These are phyloP conservation scores for Fraxinus anomala DNA, from an alignment of 257 asterid genomes.

Conservation along the genomic window DNA sequence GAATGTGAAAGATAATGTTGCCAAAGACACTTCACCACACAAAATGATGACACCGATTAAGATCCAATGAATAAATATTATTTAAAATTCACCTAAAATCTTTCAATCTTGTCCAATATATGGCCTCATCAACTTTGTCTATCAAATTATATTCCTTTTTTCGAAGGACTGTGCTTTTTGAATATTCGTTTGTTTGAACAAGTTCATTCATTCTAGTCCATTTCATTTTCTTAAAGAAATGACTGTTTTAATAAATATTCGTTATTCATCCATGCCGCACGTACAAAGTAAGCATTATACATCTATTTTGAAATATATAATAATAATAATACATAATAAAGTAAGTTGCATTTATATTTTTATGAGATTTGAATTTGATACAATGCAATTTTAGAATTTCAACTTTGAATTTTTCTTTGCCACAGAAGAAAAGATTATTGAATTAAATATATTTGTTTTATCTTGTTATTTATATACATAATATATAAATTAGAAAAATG, in stretches of 20 bases:
- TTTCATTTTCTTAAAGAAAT: no score
- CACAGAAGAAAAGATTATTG: neutral
- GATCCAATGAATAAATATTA: neutral
- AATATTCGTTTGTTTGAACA: no score
- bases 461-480: neutral
- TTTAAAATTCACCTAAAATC: neutral
- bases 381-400: neutral
- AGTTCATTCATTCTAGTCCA: no score
- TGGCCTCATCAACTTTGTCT: slow-evolving; percentile 14
- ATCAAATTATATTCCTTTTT: neutral
- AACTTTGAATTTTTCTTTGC: neutral
- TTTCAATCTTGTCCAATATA: slow-evolving; percentile 15
- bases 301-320: no score
- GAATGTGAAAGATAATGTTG: neutral
- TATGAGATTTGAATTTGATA: neutral
- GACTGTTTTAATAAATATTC: no score
- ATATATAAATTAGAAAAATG: neutral
- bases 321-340: no score
- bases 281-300: no score
- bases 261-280: no score
- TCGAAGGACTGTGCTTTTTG: no score
- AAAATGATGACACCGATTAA: slow-evolving; percentile 19
- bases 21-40: slow-evolving; percentile 16
- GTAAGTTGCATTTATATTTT: no score
- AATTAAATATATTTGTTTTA: neutral